Evolutionary conservation across 441 rosid genomes (phyloP), one percentile per base, ranked within the genome.

Genomic region (Populus trichocarpa): DNA sequence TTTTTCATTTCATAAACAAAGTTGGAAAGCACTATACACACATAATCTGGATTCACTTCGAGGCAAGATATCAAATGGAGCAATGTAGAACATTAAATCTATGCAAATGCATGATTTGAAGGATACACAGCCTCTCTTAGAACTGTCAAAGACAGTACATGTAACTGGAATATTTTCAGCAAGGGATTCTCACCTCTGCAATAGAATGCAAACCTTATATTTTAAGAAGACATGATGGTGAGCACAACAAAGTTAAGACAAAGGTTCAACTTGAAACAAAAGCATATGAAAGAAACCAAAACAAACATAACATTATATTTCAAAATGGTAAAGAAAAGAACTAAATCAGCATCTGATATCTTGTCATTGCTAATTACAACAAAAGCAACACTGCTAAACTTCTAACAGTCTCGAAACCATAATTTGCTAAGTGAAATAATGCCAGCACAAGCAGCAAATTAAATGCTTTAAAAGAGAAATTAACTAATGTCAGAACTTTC

Each of bases 81-180:
- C 32, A 35, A 6, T 50, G 13, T 38, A 53, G 33, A 23, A 36
- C 50, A 72, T 72, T 65, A 53, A 72, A 69, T 67, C 23, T 23
- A 11, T 18, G 23, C 11, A 42, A 12, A 63, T 59, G 65, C 36
- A 36, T 38, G 38, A 57, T 61, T 75, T 36, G 20, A 81, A 89
- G 93, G 97, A 92, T 92, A 92, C 97, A 85, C 83, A 75, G 97
- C 95, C 87, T 92, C 97, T 75, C 91, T 86, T 68, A 92, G 87
- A 84, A 92, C 95, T 77, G 86, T 89, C 85, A 89, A 78, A 74
- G 90, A 89, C 77, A 89, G 90, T 80, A 87, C 78, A 79, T 92
- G 97, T 79, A 91, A 93, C 87, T 83, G 84, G 71, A 88, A 90
- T 65, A 88, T 73, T 76, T 83, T 81, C 80, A 74, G 85, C 82